Evolutionary conservation across 305 asterid genomes (phyloP), one percentile per base, ranked within the genome.

Genomic region (Salvia sclarea): DNA sequence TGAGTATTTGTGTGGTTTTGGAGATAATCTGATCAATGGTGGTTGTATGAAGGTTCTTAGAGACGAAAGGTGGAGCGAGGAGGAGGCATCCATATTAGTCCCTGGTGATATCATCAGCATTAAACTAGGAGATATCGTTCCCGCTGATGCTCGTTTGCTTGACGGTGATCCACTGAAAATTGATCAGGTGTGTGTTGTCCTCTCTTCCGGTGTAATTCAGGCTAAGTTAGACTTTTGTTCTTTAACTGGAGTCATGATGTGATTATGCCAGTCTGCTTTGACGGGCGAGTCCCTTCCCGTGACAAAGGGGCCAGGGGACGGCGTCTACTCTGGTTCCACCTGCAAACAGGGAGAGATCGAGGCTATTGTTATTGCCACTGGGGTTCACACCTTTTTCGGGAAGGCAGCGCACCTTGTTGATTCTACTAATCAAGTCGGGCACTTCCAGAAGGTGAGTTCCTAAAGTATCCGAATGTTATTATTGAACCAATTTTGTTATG

Each of bases 321-420:
- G 98, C n/a, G 85, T 95, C 43, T 95, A 95, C 80, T 95, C 99
- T 11, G 99, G 99, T 76, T 95, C 99, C 7, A 95, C 99, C 5
- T 95, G 99, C 91, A 95, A 95, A 81, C 99, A 95, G 76, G 99
- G 99, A 72, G 99, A 95, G 71, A 57, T 95, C 13, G 98, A 95
- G 77, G 99, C 98, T 61, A 60, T 95, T 48, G 99, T 91, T 41
- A 91, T 95, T 52, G 99, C 95, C 48, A 95, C 99, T 10, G 99
- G 99, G 75, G 99, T 95, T 55, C 99, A 91, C 81, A 95, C 99
- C 21, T 95, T 95, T 79, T 95, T 95, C 35, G 98, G 99, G 16
- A 95, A 89, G 84, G 99, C 99, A 67, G 99, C 99, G 5, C 99
- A 95, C 71, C 98, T 95, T 64, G 99, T 95, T 40, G 99, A 95